These are phyloP conservation scores for Gloeopeniophorella convolvens DNA, from an alignment of 768 basidiomycete genomes.

Conservation along the genomic window DNA sequence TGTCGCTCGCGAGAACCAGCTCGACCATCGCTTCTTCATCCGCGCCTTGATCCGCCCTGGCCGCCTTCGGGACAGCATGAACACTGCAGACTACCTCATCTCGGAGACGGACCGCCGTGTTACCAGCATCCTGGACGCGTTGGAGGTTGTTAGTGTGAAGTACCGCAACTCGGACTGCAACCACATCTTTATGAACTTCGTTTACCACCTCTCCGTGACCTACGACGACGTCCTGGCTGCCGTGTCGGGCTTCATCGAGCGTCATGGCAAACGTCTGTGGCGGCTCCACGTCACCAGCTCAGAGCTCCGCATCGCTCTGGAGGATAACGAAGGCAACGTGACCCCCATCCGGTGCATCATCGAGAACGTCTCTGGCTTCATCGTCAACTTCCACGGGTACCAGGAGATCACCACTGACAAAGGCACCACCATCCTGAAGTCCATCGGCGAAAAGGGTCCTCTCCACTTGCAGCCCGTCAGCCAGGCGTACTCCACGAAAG, in stretches of 20 bases:
- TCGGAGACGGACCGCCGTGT: constrained; percentile 97
- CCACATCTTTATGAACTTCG: constrained; percentile 98
- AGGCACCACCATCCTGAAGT: constrained; percentile 92
- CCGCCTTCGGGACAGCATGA: constrained; percentile 86
- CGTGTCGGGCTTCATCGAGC: constrained; percentile 97
- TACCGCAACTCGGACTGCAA: constrained; percentile 94
- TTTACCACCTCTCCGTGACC: constrained; percentile 91
- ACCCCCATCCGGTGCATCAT: constrained; percentile 97
- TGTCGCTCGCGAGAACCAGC: constrained; percentile 89
- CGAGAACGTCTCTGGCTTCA: constrained; percentile 98
- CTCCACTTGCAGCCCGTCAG: constrained; percentile 94
- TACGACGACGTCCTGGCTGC: constrained; percentile 97
- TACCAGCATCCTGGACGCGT: constrained; percentile 86
- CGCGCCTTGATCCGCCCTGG: constrained; percentile 95
- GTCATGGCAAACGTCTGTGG: constrained; percentile 98
- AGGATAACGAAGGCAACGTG: constrained; percentile 91
- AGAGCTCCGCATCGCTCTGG: constrained; percentile 91
- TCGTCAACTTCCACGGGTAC: constrained; percentile 97
- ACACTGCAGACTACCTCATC: constrained; percentile 94
- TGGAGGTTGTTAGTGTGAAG: constrained; percentile 88
- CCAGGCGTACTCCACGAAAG: constrained; percentile 92
- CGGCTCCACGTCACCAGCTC: constrained; percentile 96
- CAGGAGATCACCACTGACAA: constrained; percentile 97
- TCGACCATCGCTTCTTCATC: constrained; percentile 98
- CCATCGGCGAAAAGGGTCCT: constrained; percentile 96